Percentiles rank a stretch among this genome's conserved stretches.
These are phyloP conservation scores for Chalciporus piperatoides DNA, from an alignment of 1,284 basidiomycete genomes.

Conservation along the genomic window DNA sequence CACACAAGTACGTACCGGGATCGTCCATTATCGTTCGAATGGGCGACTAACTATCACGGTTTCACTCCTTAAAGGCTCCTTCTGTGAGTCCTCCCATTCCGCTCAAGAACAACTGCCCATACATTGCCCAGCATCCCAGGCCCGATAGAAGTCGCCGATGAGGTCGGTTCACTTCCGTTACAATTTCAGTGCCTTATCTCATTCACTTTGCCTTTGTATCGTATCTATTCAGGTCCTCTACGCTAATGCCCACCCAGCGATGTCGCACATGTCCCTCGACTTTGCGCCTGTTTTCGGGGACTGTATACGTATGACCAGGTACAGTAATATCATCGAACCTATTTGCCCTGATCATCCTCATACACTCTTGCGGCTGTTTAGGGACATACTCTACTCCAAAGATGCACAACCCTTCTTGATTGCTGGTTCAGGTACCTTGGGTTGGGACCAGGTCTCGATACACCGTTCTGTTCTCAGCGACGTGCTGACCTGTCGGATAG, in stretches of 20 bases:
- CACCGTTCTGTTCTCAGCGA: not conserved
- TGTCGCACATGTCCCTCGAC: slow-evolving; percentile 89
- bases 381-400: slow-evolving; percentile 74
- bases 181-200: not conserved
- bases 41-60: not conserved
- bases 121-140: slow-evolving; percentile 63
- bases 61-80: slow-evolving; percentile 46
- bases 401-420: slow-evolving; percentile 86
- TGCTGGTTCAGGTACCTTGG: slow-evolving; percentile 91
- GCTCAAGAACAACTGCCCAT: not conserved
- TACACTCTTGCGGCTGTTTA: slow-evolving; percentile 24
- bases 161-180: slow-evolving; percentile 46
- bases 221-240: slow-evolving; percentile 50
- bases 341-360: not conserved
- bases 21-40: not conserved
- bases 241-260: slow-evolving; percentile 84
- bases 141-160: slow-evolving; percentile 79
- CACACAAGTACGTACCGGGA: slow-evolving; percentile 57
- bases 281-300: slow-evolving; percentile 92
- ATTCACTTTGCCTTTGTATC: not conserved
- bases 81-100: slow-evolving; percentile 43
- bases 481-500: slow-evolving; percentile 32
- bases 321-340: slow-evolving; percentile 17
- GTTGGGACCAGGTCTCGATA: slow-evolving; percentile 75
- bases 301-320: slow-evolving; percentile 84